These are phyloP conservation scores for Aciculoconidium aculeatum DNA, from an alignment of 805 yeast genomes.

Conservation along the genomic window DNA sequence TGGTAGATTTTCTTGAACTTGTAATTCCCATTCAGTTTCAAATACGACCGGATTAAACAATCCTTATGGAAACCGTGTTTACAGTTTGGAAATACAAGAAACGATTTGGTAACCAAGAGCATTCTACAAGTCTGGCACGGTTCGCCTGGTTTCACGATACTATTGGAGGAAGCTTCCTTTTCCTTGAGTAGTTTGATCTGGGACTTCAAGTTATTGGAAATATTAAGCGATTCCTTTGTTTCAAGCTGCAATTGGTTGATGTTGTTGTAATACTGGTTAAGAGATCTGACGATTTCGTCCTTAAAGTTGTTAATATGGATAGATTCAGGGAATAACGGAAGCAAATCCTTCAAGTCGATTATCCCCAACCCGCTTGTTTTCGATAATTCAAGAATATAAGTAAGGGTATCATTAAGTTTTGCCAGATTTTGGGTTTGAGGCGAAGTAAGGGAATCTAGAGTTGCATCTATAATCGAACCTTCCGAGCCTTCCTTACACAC, in stretches of 20 bases:
- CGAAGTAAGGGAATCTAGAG: background rate
- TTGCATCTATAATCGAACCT: conserved; percentile 38
- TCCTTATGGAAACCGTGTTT: conserved; percentile 86
- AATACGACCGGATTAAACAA: conserved; percentile 62
- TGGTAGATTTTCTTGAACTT: conserved; percentile 58
- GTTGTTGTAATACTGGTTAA: conserved; percentile 63
- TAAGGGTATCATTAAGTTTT: conserved; percentile 21
- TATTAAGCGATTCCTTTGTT: conserved; percentile 65
- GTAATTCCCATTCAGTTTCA: conserved; percentile 59
- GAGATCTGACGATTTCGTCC: conserved; percentile 73
- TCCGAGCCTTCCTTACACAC: too few species aligned
- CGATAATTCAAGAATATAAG: conserved; percentile 28
- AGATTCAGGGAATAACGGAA: conserved; percentile 82
- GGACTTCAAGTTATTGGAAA: conserved; percentile 50
- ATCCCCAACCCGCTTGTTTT: conserved; percentile 22
- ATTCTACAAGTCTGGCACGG: conserved; percentile 70
- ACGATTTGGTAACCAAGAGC: conserved; percentile 65
- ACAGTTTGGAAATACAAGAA: conserved; percentile 77
- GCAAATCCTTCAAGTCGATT: conserved; percentile 68
- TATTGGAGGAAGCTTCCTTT: conserved; percentile 24
- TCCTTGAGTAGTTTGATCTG: conserved; percentile 48
- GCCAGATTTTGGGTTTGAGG: conserved; percentile 4
- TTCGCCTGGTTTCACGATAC: conserved; percentile 75
- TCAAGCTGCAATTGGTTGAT: conserved; percentile 65
- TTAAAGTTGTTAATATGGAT: conserved; percentile 77